Percentiles rank a stretch among this genome's conserved stretches.
Evolutionary conservation across 2,329 filamentous ascomycete species (phyloP).

Genomic region (Nothophoma quercina): DNA sequence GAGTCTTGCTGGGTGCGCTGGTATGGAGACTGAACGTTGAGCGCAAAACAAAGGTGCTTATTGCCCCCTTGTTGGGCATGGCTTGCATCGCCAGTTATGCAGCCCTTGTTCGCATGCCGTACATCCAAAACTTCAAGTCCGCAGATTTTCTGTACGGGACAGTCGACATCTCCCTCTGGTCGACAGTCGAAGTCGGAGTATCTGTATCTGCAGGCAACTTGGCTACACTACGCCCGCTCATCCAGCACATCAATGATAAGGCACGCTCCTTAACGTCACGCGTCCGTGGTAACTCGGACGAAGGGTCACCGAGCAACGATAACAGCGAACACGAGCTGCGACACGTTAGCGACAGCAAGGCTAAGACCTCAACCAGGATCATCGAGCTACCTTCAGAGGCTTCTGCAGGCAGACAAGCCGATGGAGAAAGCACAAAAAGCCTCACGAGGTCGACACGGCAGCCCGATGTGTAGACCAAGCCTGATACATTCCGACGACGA

Average conservation of each 20-base stretch:
- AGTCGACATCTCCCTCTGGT: conserved; percentile 28
- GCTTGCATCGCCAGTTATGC: conserved; percentile 27
- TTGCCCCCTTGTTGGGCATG: conserved; percentile 18
- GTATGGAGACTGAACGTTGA: conserved; percentile 63
- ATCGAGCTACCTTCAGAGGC: background rate
- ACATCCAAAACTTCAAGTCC: conserved; percentile 22
- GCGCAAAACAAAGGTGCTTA: conserved; percentile 17
- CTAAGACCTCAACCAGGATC: background rate
- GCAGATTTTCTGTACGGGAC: conserved; percentile 27
- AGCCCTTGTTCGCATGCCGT: conserved; percentile 23
- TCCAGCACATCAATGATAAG: background rate
- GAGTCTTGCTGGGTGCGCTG: conserved; percentile 50
- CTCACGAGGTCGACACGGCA: background rate
- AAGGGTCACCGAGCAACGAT: background rate
- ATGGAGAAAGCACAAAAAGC: background rate
- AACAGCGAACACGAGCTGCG: background rate
- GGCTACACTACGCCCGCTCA: conserved; percentile 24
- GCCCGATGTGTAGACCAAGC: background rate
- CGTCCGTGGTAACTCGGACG: background rate
- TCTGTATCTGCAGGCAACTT: conserved; percentile 21
- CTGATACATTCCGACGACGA: background rate
- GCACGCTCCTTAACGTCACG: background rate
- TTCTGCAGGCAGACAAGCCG: background rate
- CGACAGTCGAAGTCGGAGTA: conserved; percentile 24
- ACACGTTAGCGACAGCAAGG: background rate